phyloP scores from a whole-genome alignment of 176 grass and related monocot genomes.

The Eleusine indica region DNA sequence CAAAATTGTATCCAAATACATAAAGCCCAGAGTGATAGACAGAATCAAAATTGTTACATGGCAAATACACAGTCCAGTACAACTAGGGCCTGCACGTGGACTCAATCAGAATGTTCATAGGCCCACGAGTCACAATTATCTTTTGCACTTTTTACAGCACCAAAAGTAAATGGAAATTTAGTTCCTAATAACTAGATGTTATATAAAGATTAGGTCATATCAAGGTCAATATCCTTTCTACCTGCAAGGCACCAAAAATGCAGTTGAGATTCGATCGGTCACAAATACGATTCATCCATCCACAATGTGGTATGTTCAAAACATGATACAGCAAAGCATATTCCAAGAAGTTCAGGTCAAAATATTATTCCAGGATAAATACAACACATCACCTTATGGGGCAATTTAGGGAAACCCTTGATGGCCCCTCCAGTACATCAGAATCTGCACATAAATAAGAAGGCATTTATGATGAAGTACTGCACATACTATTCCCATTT shows the following conservation, averaged over 20 bases:
- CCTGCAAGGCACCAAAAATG: not conserved
- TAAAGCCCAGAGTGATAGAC: conserved; percentile 5
- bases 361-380: conserved; percentile 17
- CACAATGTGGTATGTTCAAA: conserved; percentile 11
- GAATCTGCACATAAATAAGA: conserved; percentile 56
- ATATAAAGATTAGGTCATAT: conserved; percentile 14
- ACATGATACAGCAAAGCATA: conserved; percentile 12
- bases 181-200: not conserved
- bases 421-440: conserved; percentile 92
- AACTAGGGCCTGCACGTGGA: not conserved
- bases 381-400: conserved; percentile 81
- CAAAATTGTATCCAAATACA: not conserved
- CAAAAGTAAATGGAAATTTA: not conserved
- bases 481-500: not conserved
- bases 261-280: not conserved
- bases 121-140: conserved; percentile 2
- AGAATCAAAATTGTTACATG: conserved; percentile 3
- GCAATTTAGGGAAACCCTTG: conserved; percentile 89
- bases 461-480: not conserved
- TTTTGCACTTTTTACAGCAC: conserved; percentile 4
- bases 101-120: not conserved
- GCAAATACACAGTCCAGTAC: conserved; percentile 18
- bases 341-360: conserved; percentile 2
- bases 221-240: not conserved
- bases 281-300: not conserved